phyloP scores from a whole-genome alignment of 495 filamentous ascomycete species.

The Xylaria intraflava region DNA sequence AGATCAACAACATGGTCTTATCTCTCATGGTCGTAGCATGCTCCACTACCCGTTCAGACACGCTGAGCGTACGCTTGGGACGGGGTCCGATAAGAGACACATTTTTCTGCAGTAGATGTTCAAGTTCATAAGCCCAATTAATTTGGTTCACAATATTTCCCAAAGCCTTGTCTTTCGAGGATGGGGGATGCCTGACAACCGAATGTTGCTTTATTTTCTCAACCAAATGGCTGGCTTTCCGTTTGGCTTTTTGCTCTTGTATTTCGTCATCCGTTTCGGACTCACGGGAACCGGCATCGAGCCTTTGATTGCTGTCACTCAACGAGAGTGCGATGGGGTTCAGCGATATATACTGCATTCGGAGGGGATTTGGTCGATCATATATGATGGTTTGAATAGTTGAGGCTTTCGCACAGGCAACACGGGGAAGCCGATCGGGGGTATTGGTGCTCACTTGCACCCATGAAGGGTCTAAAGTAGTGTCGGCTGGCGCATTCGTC shows the following conservation, averaged over 20 bases:
- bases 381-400: conserved; percentile 86
- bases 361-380: conserved; percentile 72
- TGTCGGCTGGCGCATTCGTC: conserved; percentile 52
- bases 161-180: conserved; percentile 76
- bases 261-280: conserved; percentile 59
- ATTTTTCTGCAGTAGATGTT: conserved; percentile 78
- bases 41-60: conserved; percentile 90
- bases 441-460: conserved; percentile 60
- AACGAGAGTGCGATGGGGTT: conserved; percentile 82
- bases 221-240: conserved; percentile 56
- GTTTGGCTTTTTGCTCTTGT: conserved; percentile 46
- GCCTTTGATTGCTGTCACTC: conserved; percentile 58
- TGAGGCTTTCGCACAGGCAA: conserved; percentile 61
- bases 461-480: conserved; percentile 59
- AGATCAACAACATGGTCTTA: conserved; percentile 59
- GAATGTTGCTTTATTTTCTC: conserved; percentile 87
- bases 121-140: conserved; percentile 90
- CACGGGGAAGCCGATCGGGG: conserved; percentile 53
- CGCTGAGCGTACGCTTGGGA: conserved; percentile 76
- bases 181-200: conserved; percentile 65
- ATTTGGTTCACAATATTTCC: conserved; percentile 85
- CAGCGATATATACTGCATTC: conserved; percentile 96
- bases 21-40: conserved; percentile 82
- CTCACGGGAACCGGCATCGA: conserved; percentile 33
- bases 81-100: conserved; percentile 73